Evolutionary conservation across 345 rosid species (phyloP).

Genomic region (Bruguiera sexangula): DNA sequence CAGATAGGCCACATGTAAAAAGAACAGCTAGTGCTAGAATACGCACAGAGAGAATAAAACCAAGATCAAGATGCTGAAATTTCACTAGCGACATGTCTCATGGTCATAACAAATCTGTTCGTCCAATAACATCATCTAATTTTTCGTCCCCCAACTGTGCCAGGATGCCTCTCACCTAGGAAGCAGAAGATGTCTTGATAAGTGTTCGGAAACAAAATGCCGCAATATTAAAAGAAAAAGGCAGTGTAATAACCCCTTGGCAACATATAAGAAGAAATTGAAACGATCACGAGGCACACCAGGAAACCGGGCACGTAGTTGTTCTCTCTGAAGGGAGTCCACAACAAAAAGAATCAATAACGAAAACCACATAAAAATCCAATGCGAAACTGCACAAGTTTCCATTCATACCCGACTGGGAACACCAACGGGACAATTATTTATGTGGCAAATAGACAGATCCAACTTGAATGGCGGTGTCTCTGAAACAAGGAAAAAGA

Average conservation of each 20-base stretch:
- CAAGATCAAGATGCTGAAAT: constrained; percentile 93
- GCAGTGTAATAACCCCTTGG: constrained; percentile 64
- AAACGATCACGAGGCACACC: constrained; percentile 98
- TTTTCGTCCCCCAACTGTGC: constrained; percentile 86
- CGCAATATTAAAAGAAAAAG: too few species aligned
- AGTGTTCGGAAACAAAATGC: neutral
- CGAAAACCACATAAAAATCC: constrained; percentile 2
- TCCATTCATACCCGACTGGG: constrained; percentile 73
- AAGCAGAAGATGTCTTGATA: constrained; percentile 6
- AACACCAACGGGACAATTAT: constrained; percentile 99
- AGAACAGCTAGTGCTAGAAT: neutral
- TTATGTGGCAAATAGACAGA: constrained; percentile 73
- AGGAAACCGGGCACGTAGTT: constrained; percentile 95
- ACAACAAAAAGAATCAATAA: constrained; percentile 13
- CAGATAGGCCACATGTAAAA: neutral
- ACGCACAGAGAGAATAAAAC: constrained; percentile 72
- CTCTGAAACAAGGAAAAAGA: too few species aligned
- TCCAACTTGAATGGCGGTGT: too few species aligned
- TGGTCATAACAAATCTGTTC: constrained; percentile 65
- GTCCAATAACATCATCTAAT: constrained; percentile 83
- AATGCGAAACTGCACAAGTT: constrained; percentile 4
- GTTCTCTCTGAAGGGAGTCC: constrained; percentile 62
- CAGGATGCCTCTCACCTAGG: constrained; percentile 83
- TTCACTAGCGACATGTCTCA: constrained; percentile 92
- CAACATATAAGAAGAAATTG: constrained; percentile 84